Conservation (phyloP, 306 rosid species). For the Casuarina cunninghamiana region DNA sequence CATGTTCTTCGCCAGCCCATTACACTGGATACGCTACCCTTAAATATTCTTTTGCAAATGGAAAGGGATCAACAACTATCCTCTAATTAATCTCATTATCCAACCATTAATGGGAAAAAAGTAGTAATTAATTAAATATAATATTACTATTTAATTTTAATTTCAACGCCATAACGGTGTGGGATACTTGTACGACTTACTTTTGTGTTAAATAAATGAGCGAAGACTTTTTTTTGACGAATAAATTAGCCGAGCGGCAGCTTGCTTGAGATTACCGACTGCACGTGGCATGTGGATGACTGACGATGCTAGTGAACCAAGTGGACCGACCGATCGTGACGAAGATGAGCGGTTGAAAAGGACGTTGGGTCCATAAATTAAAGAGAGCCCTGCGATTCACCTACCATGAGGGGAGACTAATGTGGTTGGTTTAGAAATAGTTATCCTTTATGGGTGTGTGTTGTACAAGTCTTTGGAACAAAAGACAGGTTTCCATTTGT, state of each 20-base stretch:
- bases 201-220: too few relatives aligned
- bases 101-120: slow-evolving; percentile 20
- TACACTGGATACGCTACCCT: slow-evolving; percentile 20
- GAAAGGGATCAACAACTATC: slow-evolving; percentile 20
- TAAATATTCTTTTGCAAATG: not conserved
- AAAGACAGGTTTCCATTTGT: slow-evolving; percentile 15
- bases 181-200: too few relatives aligned
- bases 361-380: slow-evolving; percentile 27
- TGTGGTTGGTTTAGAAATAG: not conserved
- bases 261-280: not conserved
- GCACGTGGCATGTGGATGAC: slow-evolving; percentile 20
- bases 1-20: slow-evolving; percentile 21
- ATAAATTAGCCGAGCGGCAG: not conserved
- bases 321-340: slow-evolving; percentile 24
- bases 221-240: too few relatives aligned
- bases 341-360: slow-evolving; percentile 21
- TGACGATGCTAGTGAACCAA: slow-evolving; percentile 8
- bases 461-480: slow-evolving; percentile 16
- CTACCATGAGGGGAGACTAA: slow-evolving; percentile 10
- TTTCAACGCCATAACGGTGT: too few relatives aligned
- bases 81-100: slow-evolving; percentile 25
- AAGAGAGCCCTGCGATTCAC: slow-evolving; percentile 23
- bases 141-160: too few relatives aligned
- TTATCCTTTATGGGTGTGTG: slow-evolving; percentile 3
- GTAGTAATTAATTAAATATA: not conserved